Percentiles rank a stretch among this genome's conserved stretches.
Conservation (phyloP, 495 filamentous ascomycete genomes). For the Neurospora sp. region DNA sequence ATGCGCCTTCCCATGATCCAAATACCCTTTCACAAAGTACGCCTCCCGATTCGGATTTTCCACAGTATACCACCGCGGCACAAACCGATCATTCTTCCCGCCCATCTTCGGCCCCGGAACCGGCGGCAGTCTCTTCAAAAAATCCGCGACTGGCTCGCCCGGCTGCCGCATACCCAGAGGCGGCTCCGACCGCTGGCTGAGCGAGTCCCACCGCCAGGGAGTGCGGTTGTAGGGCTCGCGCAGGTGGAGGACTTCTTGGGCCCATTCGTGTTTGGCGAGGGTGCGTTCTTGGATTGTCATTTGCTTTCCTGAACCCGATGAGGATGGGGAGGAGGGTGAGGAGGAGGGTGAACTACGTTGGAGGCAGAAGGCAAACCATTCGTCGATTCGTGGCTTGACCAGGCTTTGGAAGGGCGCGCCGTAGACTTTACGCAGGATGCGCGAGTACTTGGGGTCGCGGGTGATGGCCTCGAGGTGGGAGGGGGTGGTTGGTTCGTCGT, state of each 20-base stretch:
- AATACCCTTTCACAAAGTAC: neutral
- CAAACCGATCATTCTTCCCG: neutral
- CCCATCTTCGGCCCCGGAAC: neutral
- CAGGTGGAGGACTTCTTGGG: neutral
- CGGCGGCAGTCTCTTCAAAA: neutral
- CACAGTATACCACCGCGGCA: neutral
- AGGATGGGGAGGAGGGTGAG: neutral
- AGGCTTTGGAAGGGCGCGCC: neutral
- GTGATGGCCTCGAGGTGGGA: neutral
- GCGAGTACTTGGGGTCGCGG: neutral
- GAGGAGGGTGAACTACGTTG: neutral
- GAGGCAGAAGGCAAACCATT: neutral
- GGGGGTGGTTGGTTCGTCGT: neutral
- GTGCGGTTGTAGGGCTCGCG: neutral
- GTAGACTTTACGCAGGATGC: neutral
- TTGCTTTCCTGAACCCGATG: neutral
- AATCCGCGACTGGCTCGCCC: neutral
- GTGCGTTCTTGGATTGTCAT: neutral
- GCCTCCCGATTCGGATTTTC: neutral
- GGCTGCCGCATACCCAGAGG: neutral
- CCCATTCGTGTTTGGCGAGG: neutral
- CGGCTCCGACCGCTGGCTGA: neutral
- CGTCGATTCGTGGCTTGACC: neutral
- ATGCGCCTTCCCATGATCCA: neutral
- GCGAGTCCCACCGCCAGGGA: neutral